Base-by-base conservation (phyloP, 2,329 filamentous ascomycete genomes). In the Aspergillus versicolor region DNA sequence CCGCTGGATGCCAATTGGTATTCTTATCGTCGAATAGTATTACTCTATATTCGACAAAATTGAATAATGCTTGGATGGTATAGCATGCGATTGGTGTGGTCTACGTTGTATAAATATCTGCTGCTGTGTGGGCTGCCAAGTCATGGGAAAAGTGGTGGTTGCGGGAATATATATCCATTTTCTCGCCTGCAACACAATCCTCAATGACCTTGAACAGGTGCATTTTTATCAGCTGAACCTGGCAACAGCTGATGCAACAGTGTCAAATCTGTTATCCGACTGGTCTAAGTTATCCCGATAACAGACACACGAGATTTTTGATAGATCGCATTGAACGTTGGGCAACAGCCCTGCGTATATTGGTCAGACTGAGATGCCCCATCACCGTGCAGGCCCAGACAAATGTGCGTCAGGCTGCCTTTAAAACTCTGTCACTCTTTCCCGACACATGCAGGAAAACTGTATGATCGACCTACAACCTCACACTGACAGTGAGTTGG, bases 321-420 rank as follows among this genome's bases (percentile, higher is more conserved):
- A 47, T 30, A 21, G 30, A 47, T 15, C 27, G 11, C 19, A 17
- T 11, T 12, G 41, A 34, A 40, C 37, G 51, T 21, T 53, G 42
- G 43, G 27, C n/a, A 40, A 47, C 32, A 40, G 51, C 51, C 51
- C 42, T 53, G 43, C 51, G 47, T 41, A 53, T 46, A 46, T 53
- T 53, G 51, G 21, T 34, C 22, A 46, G 42, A 34, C 44, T 24
- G 9, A n/a, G 8, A n/a, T 21, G 5, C 37, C 11, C 40, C 19
- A 45, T 32, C 13, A 45, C 41, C 13, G 11, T 19, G 24, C 32
- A 24, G 24, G 27, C 27, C 21, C 17, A 52, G 50, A 24, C 17
- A 37, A 6, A 30, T 9, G 27, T 30, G 9, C 27, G 9, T 30
- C 27, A 30, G 8, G 27, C 27, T 9, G 27, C 27, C 27, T 30